Evolutionary conservation across 176 grass and related monocot species (phyloP), one percentile per base, ranked within the genome.

Genomic region (Oryza glumipatula): DNA sequence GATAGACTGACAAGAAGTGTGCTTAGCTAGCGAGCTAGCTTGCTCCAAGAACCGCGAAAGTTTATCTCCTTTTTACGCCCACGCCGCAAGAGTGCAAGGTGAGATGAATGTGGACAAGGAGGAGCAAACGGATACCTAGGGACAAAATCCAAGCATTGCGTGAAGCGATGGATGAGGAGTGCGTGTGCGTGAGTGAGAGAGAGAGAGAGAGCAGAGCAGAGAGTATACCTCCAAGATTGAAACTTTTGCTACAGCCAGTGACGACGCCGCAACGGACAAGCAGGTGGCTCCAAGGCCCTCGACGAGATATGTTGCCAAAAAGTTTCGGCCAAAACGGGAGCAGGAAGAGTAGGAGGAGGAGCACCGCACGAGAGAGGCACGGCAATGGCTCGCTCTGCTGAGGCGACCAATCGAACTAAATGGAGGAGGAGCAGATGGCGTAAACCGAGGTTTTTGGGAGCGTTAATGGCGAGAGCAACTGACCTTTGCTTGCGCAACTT

Each of bases 261-360:
- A 19, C 43, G 35, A 16, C 61, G 75, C 75, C 72, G 38, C 68
- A 60, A 35, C 65, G 84, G 89, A 91, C 89, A 87, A 69, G 70
- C 70, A 80, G 76, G 72, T 80, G 76, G 30, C 16, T 84, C 89
- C 89, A 91, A 91, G 64, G 28, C 15, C 76, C 68, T 0, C 43
- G 26, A 15, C 51, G 70, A 78, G 16, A 58, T 21, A 58, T 58
- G 19, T 58, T 58, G 17, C 54, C 54, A 58, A 58, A 58, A 58
- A 24, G 52, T 3, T 47, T 73, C 67, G 67, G 84, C 48, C 17
- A 56, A 56, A 0, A 76, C 79, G 67, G 78, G 14, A 79, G 66
- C 46, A 76, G 80, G 38, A 35, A 3, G 39, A 41, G 39, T 41
- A 41, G 70, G 71, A 68, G 51, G 36, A 38, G 36, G 5, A 22